Evolutionary conservation across 768 basidiomycete genomes (phyloP), one percentile per base, ranked within the genome.

Genomic region (Kwoniella newhampshirensis): DNA sequence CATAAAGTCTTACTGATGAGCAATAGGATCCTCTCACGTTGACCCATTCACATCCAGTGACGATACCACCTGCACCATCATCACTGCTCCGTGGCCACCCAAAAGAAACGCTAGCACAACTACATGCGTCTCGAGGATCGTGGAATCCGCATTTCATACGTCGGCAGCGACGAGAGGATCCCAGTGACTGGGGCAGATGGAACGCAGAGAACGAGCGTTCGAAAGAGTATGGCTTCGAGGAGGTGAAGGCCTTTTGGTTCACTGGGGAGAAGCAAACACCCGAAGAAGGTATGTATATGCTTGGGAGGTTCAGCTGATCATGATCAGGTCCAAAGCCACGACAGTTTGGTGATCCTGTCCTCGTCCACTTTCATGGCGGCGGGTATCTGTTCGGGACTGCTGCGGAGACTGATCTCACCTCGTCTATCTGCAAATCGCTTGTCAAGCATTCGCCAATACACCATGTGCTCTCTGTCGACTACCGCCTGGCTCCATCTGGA

Each of bases 401-500:
- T 20, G 70, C 70, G 1, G 70, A 72, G 46, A 72, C 67, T 8
- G 67, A 68, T 43, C 48, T 64, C 13, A 68, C 70, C 13, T 68
- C 70, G 3, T 47, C 50, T 12, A 68, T 72, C 17, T 52, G 64
- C 2, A 72, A 68, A 54, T 46, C 51, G 11, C 60, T 72, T 6
- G 67, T 68, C 7, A 37, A 48, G 8, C 62, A 68, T 42, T 64
- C 67, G 0, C 67, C 70, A n/a, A 60, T 72, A 20, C 62, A 68
- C 20, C 70, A 68, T 27, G 56, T 72, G 25, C 49, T 72, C 3
- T 68, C 70, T 0, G 55, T 98, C 57, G 91, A 97, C 75, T 99
- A 99, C 76, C 87, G 94, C 8, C 81, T 99, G 32, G 93, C 94
- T 0, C 94, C 94, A 0, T 91, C 96, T 74, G 91, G 90, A 2